Base-by-base conservation (phyloP, 1,139 yeast genomes). In the Diutina rugosa region DNA sequence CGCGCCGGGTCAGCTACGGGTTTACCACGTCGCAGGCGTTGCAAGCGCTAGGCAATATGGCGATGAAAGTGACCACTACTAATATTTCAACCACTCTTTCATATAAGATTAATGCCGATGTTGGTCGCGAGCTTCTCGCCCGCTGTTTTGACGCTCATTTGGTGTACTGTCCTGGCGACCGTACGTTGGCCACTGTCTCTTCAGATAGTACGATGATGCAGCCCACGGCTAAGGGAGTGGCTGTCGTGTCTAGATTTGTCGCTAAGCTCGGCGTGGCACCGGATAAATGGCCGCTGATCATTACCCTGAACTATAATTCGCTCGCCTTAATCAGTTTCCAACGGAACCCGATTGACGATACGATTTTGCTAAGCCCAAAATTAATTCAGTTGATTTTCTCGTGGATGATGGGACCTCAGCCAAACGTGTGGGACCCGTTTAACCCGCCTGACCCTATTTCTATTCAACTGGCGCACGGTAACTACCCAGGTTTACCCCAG, bases 141-240 rank as follows among this genome's bases (percentile, higher is more conserved):
- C 69, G 74, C 29, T 89, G 88, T 65, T 82, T 82, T 73, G 73
- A 73, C 1, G 88, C 95, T 0, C 84, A 82, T 59, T 70, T 90
- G 5, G 62, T 91, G 10, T 96, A 90, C 65, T 80, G 84, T 29
- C 97, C 96, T 0, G 79, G 80, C 7, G 91, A 87, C 61, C 74
- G 95, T 62, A 85, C 95, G 0, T 66, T 84, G 8, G 30, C 16
- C 16, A 38, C 56, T 21, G 55, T 51, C 16, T 45, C 56, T 7
- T 57, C 77, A 57, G 68, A 64, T 2, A 66, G 70, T 53, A 70
- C 74, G 0, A 57, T 72, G 3, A 65, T 90, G 45, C 98, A 91
- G 64, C 96, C 97, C 5, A 90, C 98, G 0, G 93, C 98, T 0
- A 93, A 93, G 65, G 99, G 98, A 0, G 81, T 90, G 4, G 84